Evolutionary conservation across 768 basidiomycete species (phyloP), one percentile per base, ranked within the genome.

Genomic region (Serendipita sp.): DNA sequence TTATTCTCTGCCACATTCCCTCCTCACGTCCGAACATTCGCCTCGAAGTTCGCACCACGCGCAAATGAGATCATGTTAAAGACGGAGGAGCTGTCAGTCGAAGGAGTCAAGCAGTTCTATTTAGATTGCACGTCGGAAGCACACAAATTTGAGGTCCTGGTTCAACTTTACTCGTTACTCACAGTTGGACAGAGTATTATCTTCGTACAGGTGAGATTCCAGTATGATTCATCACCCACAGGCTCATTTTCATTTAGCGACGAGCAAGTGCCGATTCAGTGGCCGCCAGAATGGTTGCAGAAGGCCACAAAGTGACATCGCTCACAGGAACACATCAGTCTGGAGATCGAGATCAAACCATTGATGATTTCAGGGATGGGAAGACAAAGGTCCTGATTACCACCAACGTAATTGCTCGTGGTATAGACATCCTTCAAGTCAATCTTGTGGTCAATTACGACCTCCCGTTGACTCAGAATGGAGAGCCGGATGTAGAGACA

Each of bases 391-490:
- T 94, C 60, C 77, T 99, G 68, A 99, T 99, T 73, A 98, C 96
- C 63, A 99, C 96, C 44, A 99, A 99, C 75, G 96, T 99, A 71
- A 89, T 98, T 68, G 94, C 96, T 1, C 85, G 96, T 16, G 96
- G 96, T 47, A 98, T 99, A 76, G 96, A 99, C 71, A 96, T 99
- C 71, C 80, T 92, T 64, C 95, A 97, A 77, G 96, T 99, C 70
- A 99, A 97, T 79, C 93, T 99, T 93, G 95, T 98, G n/a, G 92
- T 99, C 74, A 98, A 98, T 76, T 99, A 98, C 72, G 94, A 97
- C 72, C 81, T 96, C 32, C 93, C 94, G 0, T 76, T 92, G 52
- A 83, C 89, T 81, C 86, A 83, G 68, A 88, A 89, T 70, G 84
- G 69, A 78, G 76, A 66, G 66, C 91, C 92, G 0, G 96, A 99